Percentiles rank a stretch among this genome's conserved stretches.
Conservation (phyloP, 2,329 filamentous ascomycete genomes). For the Colletotrichum sp. region DNA sequence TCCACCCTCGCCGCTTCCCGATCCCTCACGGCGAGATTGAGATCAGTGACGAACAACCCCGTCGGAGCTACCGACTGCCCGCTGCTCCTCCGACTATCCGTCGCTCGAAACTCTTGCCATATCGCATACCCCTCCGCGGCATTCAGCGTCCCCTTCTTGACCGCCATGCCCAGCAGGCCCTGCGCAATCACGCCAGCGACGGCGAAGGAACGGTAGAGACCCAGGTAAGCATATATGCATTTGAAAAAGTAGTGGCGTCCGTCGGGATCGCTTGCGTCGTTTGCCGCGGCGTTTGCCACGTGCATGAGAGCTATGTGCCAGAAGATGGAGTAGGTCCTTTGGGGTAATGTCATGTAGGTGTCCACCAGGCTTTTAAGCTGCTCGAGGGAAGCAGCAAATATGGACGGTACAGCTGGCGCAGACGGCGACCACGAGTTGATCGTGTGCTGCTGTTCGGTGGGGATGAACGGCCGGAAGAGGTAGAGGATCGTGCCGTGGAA, state of each 20-base stretch:
- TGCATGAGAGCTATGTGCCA: slow-evolving; percentile 46
- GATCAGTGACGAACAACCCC: slow-evolving; percentile 37
- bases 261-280: slow-evolving; percentile 29
- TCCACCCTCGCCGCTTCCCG: slow-evolving; percentile 37
- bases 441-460: slow-evolving; percentile 6
- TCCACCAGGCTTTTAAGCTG: slow-evolving; percentile 44
- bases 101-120: slow-evolving; percentile 31
- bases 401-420: slow-evolving; percentile 16
- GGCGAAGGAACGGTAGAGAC: slow-evolving; percentile 36
- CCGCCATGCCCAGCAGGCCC: slow-evolving; percentile 39
- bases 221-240: slow-evolving; percentile 42
- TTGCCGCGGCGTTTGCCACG: slow-evolving; percentile 40
- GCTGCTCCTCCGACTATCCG: slow-evolving; percentile 22
- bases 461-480: slow-evolving; percentile 15
- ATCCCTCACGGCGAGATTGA: slow-evolving; percentile 37
- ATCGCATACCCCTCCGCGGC: slow-evolving; percentile 31
- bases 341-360: slow-evolving; percentile 36
- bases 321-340: slow-evolving; percentile 39
- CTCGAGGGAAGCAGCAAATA: slow-evolving; percentile 37
- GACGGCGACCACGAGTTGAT: slow-evolving; percentile 14
- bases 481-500: slow-evolving; percentile 18
- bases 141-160: slow-evolving; percentile 36
- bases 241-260: slow-evolving; percentile 40
- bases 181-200: slow-evolving; percentile 39
- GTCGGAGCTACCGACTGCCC: slow-evolving; percentile 32